These are phyloP conservation scores for Monilinia fructigena DNA, from an alignment of 2,329 filamentous ascomycete genomes.

Conservation along the genomic window DNA sequence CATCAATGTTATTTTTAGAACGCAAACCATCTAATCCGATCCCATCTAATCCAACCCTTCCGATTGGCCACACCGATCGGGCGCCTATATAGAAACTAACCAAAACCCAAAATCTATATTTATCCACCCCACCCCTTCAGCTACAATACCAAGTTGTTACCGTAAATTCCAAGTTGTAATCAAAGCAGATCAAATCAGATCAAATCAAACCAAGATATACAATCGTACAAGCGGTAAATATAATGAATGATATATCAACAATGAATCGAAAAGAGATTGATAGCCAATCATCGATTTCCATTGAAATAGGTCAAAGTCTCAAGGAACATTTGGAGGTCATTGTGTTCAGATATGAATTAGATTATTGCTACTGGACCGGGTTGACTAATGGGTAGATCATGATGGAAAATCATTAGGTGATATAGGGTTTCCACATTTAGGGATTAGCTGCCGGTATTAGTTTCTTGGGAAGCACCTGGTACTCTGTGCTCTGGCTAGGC, in stretches of 20 bases:
- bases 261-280: not conserved
- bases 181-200: too few species aligned
- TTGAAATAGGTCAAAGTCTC: too few species aligned
- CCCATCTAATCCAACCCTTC: not conserved
- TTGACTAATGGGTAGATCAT: not conserved
- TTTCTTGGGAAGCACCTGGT: not conserved
- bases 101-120: slow-evolving; percentile 17
- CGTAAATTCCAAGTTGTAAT: too few species aligned
- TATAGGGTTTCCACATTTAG: slow-evolving; percentile 12
- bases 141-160: too few species aligned
- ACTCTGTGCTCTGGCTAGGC: not conserved
- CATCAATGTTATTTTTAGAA: slow-evolving; percentile 4
- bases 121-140: not conserved
- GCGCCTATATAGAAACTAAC: not conserved
- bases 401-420: not conserved
- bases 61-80: not conserved
- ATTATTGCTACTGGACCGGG: too few species aligned
- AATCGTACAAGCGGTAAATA: slow-evolving; percentile 6
- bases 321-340: too few species aligned
- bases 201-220: not conserved
- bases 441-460: slow-evolving; percentile 13
- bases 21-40: not conserved
- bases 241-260: not conserved
- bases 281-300: not conserved
- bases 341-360: not conserved